Evolutionary conservation across 352 stramenopile genomes (phyloP).

Genomic region (Blastocystis sp.): DNA sequence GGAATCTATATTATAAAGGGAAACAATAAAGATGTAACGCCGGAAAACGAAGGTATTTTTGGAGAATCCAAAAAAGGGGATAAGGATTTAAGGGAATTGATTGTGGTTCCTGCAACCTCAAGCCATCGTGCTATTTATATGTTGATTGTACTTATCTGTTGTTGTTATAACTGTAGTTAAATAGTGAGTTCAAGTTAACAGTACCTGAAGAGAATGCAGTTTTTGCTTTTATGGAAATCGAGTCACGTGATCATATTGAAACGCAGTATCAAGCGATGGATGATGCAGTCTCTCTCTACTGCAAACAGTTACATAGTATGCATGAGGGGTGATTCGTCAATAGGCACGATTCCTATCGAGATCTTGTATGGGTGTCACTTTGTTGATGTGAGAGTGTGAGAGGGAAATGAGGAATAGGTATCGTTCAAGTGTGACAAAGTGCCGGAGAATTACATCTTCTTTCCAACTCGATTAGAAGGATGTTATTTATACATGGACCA

Average conservation of each 20-base stretch:
- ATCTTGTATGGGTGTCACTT: neutral
- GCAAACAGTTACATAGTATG: neutral
- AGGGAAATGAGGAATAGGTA: neutral
- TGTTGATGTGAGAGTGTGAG: neutral
- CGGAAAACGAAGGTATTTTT: neutral
- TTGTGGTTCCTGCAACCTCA: neutral
- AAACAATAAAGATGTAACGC: neutral
- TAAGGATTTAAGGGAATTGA: conserved; percentile 31
- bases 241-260: neutral
- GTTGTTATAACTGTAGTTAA: neutral
- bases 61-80: neutral
- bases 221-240: neutral
- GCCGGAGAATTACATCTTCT: neutral
- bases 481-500: conserved; percentile 61
- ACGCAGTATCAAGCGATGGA: neutral
- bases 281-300: neutral
- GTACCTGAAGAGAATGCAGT: neutral
- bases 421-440: neutral
- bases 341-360: conserved; percentile 25
- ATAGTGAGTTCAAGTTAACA: conserved; percentile 41
- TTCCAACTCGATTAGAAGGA: neutral
- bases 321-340: neutral
- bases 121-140: conserved; percentile 8
- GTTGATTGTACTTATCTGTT: neutral
- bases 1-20: conserved; percentile 13